Evolutionary conservation across 768 basidiomycete species (phyloP).

Genomic region (Butyriboletus loyo): DNA sequence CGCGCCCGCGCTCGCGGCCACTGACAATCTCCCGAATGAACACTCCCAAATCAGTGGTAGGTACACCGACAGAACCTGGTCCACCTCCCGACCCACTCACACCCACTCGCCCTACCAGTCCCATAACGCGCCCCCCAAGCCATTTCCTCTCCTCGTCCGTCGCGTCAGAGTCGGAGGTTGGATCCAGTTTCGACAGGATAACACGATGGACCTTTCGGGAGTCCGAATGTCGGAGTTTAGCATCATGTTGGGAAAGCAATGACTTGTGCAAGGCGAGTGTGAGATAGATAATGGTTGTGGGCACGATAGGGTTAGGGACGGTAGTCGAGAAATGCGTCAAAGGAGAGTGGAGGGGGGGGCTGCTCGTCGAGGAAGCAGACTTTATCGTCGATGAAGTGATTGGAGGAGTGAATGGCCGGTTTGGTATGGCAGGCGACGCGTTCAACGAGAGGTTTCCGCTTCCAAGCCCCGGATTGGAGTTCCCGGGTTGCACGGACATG

Average conservation of each 20-base stretch:
- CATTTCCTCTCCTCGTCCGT: constrained; percentile 32
- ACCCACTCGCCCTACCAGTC: constrained; percentile 37
- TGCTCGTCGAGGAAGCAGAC: constrained; percentile 10
- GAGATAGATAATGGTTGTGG: constrained; percentile 15
- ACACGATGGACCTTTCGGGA: constrained; percentile 61
- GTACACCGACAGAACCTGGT: constrained; percentile 41
- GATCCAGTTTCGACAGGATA: constrained; percentile 57
- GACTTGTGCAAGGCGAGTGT: constrained; percentile 24
- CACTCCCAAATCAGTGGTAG: constrained; percentile 49
- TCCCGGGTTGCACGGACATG: constrained; percentile 17
- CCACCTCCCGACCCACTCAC: constrained; percentile 33
- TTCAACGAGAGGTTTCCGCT: constrained; percentile 15
- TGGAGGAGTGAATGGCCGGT: constrained; percentile 5
- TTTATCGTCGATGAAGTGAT: constrained; percentile 1
- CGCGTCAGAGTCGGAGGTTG: constrained; percentile 29
- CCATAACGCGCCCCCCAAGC: constrained; percentile 35
- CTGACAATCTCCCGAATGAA: constrained; percentile 47
- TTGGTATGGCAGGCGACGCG: constrained; percentile 14
- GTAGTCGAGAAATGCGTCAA: constrained; percentile 7
- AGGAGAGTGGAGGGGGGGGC: neutral
- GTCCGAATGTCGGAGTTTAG: constrained; percentile 39
- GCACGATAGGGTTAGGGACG: constrained; percentile 15
- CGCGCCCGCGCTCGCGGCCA: constrained; percentile 29
- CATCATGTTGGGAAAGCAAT: constrained; percentile 28
- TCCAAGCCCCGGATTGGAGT: constrained; percentile 10